These are phyloP conservation scores for Aspergillus homomorphus DNA, from an alignment of 495 filamentous ascomycete species.

Conservation along the genomic window DNA sequence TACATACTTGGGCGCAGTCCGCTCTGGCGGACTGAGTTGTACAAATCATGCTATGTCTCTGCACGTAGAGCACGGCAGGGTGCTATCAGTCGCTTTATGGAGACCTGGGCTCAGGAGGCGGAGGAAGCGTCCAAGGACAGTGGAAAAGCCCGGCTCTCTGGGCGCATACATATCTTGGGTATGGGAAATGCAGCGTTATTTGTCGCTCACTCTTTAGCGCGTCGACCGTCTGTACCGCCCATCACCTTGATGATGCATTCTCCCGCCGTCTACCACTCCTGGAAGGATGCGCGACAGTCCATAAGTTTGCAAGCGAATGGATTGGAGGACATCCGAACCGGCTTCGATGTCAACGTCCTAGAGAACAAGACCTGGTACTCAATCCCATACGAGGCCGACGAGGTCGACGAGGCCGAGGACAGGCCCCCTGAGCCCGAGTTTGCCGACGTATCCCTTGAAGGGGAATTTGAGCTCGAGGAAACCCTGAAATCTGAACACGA, in stretches of 20 bases:
- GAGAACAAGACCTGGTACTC: slow-evolving; percentile 31
- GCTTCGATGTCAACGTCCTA: slow-evolving; percentile 42
- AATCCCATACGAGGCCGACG: slow-evolving; percentile 26
- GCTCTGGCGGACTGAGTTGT: slow-evolving; percentile 36
- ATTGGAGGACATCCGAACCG: slow-evolving; percentile 39
- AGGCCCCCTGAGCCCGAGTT: neutral
- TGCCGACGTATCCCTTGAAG: slow-evolving; percentile 7
- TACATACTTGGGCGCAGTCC: slow-evolving; percentile 34
- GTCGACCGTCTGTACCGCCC: slow-evolving; percentile 55
- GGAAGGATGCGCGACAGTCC: slow-evolving; percentile 27
- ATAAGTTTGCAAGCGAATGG: slow-evolving; percentile 35
- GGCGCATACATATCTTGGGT: slow-evolving; percentile 59
- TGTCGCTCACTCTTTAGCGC: slow-evolving; percentile 56
- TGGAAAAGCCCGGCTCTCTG: slow-evolving; percentile 28
- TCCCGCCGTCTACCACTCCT: slow-evolving; percentile 26
- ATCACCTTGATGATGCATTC: slow-evolving; percentile 55
- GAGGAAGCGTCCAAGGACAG: slow-evolving; percentile 24
- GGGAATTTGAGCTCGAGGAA: slow-evolving; percentile 11
- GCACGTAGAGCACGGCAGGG: neutral
- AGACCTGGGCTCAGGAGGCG: slow-evolving; percentile 36
- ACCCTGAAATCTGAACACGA: slow-evolving; percentile 10
- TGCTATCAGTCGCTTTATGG: slow-evolving; percentile 16
- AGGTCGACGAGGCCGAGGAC: slow-evolving; percentile 11
- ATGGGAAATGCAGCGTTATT: slow-evolving; percentile 58
- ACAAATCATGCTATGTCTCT: slow-evolving; percentile 17